Base-by-base conservation (phyloP, 805 yeast species). In the Wickerhamiella musiphila region DNA sequence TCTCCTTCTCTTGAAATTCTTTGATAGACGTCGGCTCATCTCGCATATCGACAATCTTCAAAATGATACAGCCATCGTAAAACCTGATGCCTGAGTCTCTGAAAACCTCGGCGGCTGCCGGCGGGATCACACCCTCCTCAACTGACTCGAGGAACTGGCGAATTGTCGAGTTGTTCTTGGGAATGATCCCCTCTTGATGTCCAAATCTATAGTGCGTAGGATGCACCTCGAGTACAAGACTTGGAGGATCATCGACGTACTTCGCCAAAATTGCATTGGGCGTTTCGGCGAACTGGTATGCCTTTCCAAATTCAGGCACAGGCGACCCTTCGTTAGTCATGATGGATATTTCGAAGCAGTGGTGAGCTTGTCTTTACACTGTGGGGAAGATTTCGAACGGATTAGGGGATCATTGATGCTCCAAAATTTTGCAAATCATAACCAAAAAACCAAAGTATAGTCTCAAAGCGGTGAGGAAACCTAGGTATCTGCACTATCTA, bases 151-250 rank as follows among this genome's bases (percentile, higher is more conserved):
- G 57, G 45, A 90, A 90, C 40, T 74, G 40, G 35, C 74, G 77
- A 31, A 81, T 68, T 49, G 78, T 67, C 11, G 81, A 76, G 38
- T 79, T 78, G 45, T 67, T 67, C 47, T 77, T 77, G 5, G 93
- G 83, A 25, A 90, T 77, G 30, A 78, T 67, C 6, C 92, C 82
- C 44, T 84, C 95, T 32, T 78, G 86, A 41, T 78, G 79, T 40
- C 93, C 92, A 58, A 86, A 84, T 38, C 93, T 68, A 52, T 73
- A 86, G 54, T 84, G 93, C 35, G 81, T 82, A 45, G 82, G 90
- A 54, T 79, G 84, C 16, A 86, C 82, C 47, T 86, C 95, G 46
- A 86, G 74, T 41, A 73, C 93, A 37, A 86, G 56, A 24, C 93
- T 78, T 6, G 94, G 77, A 7, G 86, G 78, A 38, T 67, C 68